A percentile compares a stretch with the other conserved stretches of the same genome.
These are phyloP conservation scores for Oryza punctata DNA, from an alignment of 176 grass and related monocot genomes.

Conservation along the genomic window DNA sequence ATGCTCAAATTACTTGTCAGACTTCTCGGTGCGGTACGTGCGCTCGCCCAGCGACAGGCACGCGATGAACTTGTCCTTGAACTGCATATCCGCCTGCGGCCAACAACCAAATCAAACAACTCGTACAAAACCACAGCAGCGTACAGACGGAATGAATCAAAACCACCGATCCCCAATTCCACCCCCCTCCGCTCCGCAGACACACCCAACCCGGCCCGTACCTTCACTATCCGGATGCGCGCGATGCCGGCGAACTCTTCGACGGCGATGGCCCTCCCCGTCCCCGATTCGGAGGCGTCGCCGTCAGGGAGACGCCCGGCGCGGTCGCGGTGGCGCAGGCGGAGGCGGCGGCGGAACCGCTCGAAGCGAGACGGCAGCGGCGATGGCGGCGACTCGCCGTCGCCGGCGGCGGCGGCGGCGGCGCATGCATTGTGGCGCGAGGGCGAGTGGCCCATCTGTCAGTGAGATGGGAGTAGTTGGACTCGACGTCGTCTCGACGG, in stretches of 20 bases:
- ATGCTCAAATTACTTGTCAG: conserved; percentile 67
- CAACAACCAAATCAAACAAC: conserved; percentile 18
- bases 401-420: conserved; percentile 9
- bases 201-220: background rate
- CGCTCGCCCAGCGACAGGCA: conserved; percentile 92
- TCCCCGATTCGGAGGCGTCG: background rate
- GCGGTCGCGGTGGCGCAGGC: conserved; percentile 40
- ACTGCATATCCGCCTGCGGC: conserved; percentile 80
- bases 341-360: conserved; percentile 69
- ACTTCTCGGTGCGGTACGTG: conserved; percentile 79
- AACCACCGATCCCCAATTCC: background rate
- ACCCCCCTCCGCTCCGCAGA: too few species aligned
- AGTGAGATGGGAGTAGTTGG: background rate
- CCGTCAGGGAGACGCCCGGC: background rate
- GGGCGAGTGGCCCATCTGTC: conserved; percentile 59
- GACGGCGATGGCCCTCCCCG: conserved; percentile 31
- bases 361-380: conserved; percentile 67
- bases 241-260: conserved; percentile 91
- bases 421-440: conserved; percentile 41
- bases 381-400: background rate
- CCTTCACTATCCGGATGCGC: conserved; percentile 72
- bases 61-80: conserved; percentile 95
- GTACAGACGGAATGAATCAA: background rate
- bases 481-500: background rate
- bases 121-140: background rate